These are phyloP conservation scores for Talaromyces islandicus DNA, from an alignment of 2,329 filamentous ascomycete genomes.

Conservation along the genomic window DNA sequence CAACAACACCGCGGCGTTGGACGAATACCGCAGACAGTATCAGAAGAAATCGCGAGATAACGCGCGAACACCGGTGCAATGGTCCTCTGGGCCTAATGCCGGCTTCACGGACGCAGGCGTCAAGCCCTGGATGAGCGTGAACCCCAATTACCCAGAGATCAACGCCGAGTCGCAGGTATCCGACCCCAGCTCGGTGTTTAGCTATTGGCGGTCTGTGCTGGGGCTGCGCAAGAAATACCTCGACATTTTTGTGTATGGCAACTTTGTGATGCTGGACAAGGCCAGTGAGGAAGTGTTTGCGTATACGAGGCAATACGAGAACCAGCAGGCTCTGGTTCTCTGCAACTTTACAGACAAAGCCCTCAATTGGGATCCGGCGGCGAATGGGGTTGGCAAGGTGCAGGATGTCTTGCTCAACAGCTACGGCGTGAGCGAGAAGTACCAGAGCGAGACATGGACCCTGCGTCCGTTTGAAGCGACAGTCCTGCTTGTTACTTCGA, in stretches of 20 bases:
- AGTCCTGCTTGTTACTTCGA: conserved; percentile 19
- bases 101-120: conserved; percentile 54
- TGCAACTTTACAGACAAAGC: conserved; percentile 30
- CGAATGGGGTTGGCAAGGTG: conserved; percentile 20
- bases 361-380: conserved; percentile 25
- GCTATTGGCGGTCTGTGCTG: conserved; percentile 58
- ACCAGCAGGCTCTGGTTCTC: conserved; percentile 28
- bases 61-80: conserved; percentile 66
- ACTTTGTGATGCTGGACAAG: conserved; percentile 51
- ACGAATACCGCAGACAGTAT: conserved; percentile 27
- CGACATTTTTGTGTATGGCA: conserved; percentile 63
- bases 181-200: conserved; percentile 47
- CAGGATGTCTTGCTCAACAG: conserved; percentile 27
- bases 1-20: conserved; percentile 22
- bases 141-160: conserved; percentile 56
- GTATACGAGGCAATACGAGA: conserved; percentile 42
- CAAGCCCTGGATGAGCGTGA: conserved; percentile 65
- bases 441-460: conserved; percentile 20
- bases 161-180: conserved; percentile 46
- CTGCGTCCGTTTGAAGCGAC: conserved; percentile 29
- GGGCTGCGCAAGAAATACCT: conserved; percentile 53
- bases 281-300: conserved; percentile 51
- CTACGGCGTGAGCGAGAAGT: conserved; percentile 20
- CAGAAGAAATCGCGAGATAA: conserved; percentile 55
- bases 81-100: conserved; percentile 54